Conservation (phyloP, 108 stramenopile species). For the Cyclotella atomus region DNA sequence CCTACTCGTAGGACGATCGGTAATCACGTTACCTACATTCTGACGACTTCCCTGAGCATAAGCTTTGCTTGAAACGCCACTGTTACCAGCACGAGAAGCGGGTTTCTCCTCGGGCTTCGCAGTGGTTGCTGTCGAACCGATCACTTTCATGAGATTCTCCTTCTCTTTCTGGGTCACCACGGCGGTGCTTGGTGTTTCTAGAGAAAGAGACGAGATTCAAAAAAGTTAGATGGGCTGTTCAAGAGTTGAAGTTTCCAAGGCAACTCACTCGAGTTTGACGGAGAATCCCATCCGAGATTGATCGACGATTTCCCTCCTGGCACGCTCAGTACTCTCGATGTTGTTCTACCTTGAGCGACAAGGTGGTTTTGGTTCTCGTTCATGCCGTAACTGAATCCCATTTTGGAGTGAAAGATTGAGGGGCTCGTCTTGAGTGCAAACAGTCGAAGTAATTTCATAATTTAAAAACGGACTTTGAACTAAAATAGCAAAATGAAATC, state of each 20-base stretch:
- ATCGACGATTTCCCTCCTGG: slow-evolving; percentile 68
- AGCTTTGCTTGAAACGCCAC: slow-evolving; percentile 56
- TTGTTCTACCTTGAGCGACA: slow-evolving; percentile 57
- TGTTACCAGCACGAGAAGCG: neutral
- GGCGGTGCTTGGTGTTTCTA: slow-evolving; percentile 7
- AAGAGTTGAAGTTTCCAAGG: neutral
- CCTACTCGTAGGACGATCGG: slow-evolving; percentile 75
- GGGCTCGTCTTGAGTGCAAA: neutral
- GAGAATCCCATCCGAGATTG: slow-evolving; percentile 52
- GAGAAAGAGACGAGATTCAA: neutral
- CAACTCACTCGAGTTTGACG: slow-evolving; percentile 23
- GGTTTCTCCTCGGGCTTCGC: slow-evolving; percentile 6
- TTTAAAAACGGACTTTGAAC: too few species aligned
- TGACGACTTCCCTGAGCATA: slow-evolving; percentile 62
- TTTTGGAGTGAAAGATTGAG: neutral
- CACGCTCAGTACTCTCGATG: slow-evolving; percentile 59
- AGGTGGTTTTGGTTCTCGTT: slow-evolving; percentile 81
- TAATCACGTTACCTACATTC: slow-evolving; percentile 77
- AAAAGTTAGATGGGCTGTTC: neutral
- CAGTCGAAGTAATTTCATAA: neutral
- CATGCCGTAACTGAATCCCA: slow-evolving; percentile 27
- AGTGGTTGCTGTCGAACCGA: slow-evolving; percentile 29
- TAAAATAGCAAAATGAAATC: too few species aligned
- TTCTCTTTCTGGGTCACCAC: slow-evolving; percentile 38
- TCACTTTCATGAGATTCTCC: slow-evolving; percentile 25